Evolutionary conservation across 139 green algal genomes (phyloP).

Genomic region (Micromonas pusilla): DNA sequence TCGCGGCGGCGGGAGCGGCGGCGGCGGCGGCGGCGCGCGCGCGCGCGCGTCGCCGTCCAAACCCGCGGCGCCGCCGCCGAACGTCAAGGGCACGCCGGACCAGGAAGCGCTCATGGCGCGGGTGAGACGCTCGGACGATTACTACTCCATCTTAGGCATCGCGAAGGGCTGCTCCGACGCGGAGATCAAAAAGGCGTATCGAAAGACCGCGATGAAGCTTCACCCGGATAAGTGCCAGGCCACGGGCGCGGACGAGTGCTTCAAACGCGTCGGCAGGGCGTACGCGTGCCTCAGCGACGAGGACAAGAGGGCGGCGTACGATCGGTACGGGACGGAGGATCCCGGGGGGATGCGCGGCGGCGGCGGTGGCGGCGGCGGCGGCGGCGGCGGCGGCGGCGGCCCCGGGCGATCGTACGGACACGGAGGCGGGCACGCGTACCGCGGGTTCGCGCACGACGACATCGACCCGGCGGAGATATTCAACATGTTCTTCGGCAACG

Average conservation of each 20-base stretch:
- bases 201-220: constrained; percentile 72
- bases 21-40: not conserved
- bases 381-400: not conserved
- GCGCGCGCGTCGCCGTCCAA: not conserved
- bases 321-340: constrained; percentile 26
- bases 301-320: constrained; percentile 21
- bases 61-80: not conserved
- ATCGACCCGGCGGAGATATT: constrained; percentile 28
- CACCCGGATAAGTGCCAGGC: constrained; percentile 74
- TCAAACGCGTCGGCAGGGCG: constrained; percentile 77
- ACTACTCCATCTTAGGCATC: constrained; percentile 16
- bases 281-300: constrained; percentile 14
- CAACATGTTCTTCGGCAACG: constrained; percentile 30
- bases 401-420: not conserved
- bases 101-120: constrained; percentile 5
- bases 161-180: not conserved
- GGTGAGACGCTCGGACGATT: not conserved
- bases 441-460: not conserved
- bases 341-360: not conserved
- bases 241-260: constrained; percentile 63
- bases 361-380: not conserved
- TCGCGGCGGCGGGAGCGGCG: not conserved
- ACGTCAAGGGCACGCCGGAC: not conserved
- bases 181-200: constrained; percentile 52
- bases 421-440: not conserved